Percentiles rank a stretch among this genome's conserved stretches.
phyloP scores from a whole-genome alignment of 352 stramenopile species.

The Pythium phragmiticola region DNA sequence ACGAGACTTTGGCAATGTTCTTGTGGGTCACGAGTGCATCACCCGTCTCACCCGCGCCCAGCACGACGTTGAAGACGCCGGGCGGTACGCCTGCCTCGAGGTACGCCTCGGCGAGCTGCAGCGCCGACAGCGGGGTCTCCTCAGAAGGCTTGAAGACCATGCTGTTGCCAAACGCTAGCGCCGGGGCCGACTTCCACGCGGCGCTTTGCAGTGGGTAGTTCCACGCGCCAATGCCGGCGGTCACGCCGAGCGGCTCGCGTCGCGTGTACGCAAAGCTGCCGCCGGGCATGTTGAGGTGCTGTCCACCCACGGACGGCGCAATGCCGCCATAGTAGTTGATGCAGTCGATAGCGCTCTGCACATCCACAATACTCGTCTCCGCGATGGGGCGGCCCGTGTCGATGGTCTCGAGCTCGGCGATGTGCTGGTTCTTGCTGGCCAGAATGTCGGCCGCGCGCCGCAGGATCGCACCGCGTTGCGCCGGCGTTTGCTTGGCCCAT shows the following conservation, averaged over 20 bases:
- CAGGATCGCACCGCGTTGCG: too few species aligned
- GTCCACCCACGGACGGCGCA: too few species aligned
- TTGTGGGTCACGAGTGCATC: conserved; percentile 60
- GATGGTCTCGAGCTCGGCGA: too few species aligned
- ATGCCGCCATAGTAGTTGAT: too few species aligned
- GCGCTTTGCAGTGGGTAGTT: conserved; percentile 99
- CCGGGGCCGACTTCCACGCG: conserved; percentile 94
- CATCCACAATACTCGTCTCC: too few species aligned
- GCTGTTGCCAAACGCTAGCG: conserved; percentile 93
- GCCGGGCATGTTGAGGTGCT: too few species aligned
- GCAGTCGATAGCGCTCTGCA: too few species aligned
- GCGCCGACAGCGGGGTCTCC: conserved; percentile 94
- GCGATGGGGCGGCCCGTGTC: too few species aligned
- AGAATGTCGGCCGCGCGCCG: too few species aligned
- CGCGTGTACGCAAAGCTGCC: too few species aligned
- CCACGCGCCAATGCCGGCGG: conserved; percentile 95
- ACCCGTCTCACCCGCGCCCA: conserved; percentile 47
- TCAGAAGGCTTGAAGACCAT: conserved; percentile 96
- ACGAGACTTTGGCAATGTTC: conserved; percentile 89
- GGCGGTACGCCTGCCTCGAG: conserved; percentile 88
- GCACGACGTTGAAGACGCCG: conserved; percentile 89
- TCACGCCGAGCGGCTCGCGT: conserved; percentile 93
- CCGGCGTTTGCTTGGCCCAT: too few species aligned
- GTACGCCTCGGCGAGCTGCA: conserved; percentile 79
- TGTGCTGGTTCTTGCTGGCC: too few species aligned